Percentiles rank a stretch among this genome's conserved stretches.
Evolutionary conservation across 768 basidiomycete genomes (phyloP).

Genomic region (Crassisporium funariophilum): DNA sequence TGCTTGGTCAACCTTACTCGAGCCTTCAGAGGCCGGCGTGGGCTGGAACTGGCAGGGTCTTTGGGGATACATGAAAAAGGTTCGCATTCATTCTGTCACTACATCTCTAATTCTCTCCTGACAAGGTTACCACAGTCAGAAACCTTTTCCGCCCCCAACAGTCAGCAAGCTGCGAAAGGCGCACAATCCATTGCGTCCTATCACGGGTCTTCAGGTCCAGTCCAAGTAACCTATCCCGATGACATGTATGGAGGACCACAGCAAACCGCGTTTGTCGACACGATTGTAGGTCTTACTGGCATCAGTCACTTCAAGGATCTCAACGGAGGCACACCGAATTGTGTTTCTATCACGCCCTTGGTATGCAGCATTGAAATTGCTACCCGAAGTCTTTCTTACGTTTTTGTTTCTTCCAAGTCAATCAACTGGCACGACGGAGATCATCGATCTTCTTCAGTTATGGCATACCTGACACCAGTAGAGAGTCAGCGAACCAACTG

Average conservation of each 20-base stretch:
- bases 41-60: slow-evolving; percentile 52
- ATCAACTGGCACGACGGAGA: slow-evolving; percentile 52
- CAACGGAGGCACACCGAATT: slow-evolving; percentile 58
- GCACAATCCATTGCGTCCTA: slow-evolving; percentile 48
- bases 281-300: slow-evolving; percentile 49
- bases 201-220: slow-evolving; percentile 55
- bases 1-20: slow-evolving; percentile 39
- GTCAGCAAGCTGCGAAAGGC: slow-evolving; percentile 45
- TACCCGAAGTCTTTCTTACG: background rate
- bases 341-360: slow-evolving; percentile 56
- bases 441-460: slow-evolving; percentile 55
- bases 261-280: slow-evolving; percentile 48
- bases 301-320: slow-evolving; percentile 50
- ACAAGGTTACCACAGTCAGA: too few species aligned
- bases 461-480: slow-evolving; percentile 58
- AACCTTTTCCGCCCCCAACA: slow-evolving; percentile 48
- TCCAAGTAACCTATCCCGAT: slow-evolving; percentile 55
- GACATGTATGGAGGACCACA: slow-evolving; percentile 60
- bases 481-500: slow-evolving; percentile 48
- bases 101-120: too few species aligned
- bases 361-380: slow-evolving; percentile 26
- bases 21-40: slow-evolving; percentile 39
- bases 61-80: slow-evolving; percentile 51
- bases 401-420: slow-evolving; percentile 24
- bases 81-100: slow-evolving; percentile 16